Conservation (phyloP, 305 asterid genomes). For the Rubia peregrina region DNA sequence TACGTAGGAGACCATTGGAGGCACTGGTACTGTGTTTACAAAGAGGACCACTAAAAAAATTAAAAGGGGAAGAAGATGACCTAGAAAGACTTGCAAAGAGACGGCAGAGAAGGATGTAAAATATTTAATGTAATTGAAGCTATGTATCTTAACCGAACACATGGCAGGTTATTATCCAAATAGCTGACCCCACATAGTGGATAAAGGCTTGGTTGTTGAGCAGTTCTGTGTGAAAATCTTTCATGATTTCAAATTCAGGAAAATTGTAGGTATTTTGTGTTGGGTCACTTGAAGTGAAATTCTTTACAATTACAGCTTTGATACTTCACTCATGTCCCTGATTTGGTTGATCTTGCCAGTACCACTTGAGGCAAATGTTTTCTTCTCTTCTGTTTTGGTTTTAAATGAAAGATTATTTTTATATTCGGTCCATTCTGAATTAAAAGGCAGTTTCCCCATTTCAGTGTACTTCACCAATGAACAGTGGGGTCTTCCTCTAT, state of each 20-base stretch:
- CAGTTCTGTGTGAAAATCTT: neutral
- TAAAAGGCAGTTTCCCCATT: neutral
- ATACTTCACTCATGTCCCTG: neutral
- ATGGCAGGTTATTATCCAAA: too few relatives aligned
- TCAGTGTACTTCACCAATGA: neutral
- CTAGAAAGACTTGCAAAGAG: too few relatives aligned
- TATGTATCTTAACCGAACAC: too few relatives aligned
- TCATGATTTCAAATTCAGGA: neutral
- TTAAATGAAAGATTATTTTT: neutral
- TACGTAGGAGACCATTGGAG: neutral
- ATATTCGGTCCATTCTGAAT: neutral
- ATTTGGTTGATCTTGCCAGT: neutral
- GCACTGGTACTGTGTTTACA: neutral
- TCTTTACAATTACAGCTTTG: neutral
- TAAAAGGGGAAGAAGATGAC: too few relatives aligned
- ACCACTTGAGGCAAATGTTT: neutral
- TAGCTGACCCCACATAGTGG: too few relatives aligned
- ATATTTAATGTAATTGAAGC: too few relatives aligned
- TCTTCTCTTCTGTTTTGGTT: neutral
- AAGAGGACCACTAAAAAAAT: neutral
- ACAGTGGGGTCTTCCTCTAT: neutral
- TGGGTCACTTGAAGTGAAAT: neutral
- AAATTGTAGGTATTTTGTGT: neutral
- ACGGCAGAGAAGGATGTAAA: too few relatives aligned
- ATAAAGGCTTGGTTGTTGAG: neutral